A percentile compares a stretch with the other conserved stretches of the same genome.
Conservation (phyloP, 805 yeast species). For the Metschnikowia lachancei region DNA sequence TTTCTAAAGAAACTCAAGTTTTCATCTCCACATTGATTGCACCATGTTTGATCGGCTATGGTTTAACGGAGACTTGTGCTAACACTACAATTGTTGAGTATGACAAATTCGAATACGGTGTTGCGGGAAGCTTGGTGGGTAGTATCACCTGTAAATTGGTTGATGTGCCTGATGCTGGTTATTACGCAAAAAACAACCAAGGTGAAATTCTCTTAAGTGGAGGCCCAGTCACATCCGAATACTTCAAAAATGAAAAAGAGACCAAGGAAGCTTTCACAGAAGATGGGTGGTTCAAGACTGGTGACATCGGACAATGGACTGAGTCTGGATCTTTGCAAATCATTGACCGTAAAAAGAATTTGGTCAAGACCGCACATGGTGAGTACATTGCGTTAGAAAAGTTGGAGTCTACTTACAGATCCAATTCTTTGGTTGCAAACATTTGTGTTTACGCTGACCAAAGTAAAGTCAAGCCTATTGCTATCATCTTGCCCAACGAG, state of each 20-base stretch:
- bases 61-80: constrained; percentile 94
- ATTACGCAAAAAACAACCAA: constrained; percentile 83
- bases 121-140: constrained; percentile 81
- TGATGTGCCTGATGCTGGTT: constrained; percentile 89
- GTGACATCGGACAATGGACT: constrained; percentile 96
- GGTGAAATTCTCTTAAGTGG: constrained; percentile 90
- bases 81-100: constrained; percentile 73
- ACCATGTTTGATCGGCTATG: constrained; percentile 92
- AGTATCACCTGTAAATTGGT: constrained; percentile 83
- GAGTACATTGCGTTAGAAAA: constrained; percentile 97
- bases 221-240: constrained; percentile 66
- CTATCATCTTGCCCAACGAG: constrained; percentile 82
- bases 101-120: constrained; percentile 62
- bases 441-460: constrained; percentile 93
- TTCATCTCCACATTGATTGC: constrained; percentile 74
- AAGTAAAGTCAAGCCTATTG: constrained; percentile 85
- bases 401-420: constrained; percentile 85
- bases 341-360: constrained; percentile 92
- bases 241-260: constrained; percentile 80
- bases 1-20: constrained; percentile 75
- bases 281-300: constrained; percentile 94
- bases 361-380: constrained; percentile 94
- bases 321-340: constrained; percentile 72
- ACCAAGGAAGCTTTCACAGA: constrained; percentile 73
- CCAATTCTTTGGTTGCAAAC: constrained; percentile 72